Evolutionary conservation across 306 rosid genomes (phyloP), one percentile per base, ranked within the genome.

Genomic region (Lathyrus aphaca): DNA sequence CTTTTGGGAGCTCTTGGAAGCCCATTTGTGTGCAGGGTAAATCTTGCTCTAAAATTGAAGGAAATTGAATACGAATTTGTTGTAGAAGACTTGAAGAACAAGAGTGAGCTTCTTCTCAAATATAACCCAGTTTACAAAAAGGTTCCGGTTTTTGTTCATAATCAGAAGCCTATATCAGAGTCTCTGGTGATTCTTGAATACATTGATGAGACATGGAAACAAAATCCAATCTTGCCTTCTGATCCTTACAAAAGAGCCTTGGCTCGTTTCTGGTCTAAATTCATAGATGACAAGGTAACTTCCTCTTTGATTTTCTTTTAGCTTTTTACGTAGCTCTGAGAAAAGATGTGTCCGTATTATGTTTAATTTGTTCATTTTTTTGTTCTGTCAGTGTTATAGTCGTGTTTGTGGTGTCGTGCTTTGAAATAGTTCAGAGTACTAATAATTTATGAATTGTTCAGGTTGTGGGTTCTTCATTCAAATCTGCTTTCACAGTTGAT

Each of bases 111-210:
- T 4, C 84, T 91, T 2, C 79, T 91, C 51, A 63, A 78, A 29
- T 86, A 71, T 71, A 88, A 86, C 39, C 97, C 96, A 0, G 55
- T 88, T 71, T 72, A 86, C 74, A 80, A 85, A 60, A 86, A 82
- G 63, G 75, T 86, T 15, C 91, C 87, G 2, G 82, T 63, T 7
- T 42, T 63, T 21, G 53, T 63, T 40, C 68, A 63, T 13, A 42
- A 63, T 42, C 53, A 63, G 0, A 40, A 42, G 0, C 68, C 68
- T 7, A 42, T 63, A 0, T 63, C 38, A 40, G 68, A 63, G 2
- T 63, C 68, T 0, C 68, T 40, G 19, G 68, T 63, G 12, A 63
- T 63, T 42, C 37, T 63, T 21, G 68, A 63, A 10, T 63, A 63
- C 51, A 63, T 63, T n/a, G 68, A 63, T 63, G 68, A 63, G 4